These are phyloP conservation scores for Daedaleopsis nitida DNA, from an alignment of 768 basidiomycete genomes.

Conservation along the genomic window DNA sequence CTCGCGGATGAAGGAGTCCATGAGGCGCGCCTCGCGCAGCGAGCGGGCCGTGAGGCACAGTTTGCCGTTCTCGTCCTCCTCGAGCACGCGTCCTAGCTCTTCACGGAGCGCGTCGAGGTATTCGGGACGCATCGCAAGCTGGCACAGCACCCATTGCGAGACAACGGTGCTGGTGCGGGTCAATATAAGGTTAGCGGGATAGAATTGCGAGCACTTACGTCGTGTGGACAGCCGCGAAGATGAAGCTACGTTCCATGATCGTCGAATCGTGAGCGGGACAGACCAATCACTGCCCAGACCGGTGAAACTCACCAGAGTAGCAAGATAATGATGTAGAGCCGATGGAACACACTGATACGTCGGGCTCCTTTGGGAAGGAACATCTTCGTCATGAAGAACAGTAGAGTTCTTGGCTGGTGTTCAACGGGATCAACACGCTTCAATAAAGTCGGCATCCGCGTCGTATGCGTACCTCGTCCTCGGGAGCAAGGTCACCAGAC, in stretches of 20 bases:
- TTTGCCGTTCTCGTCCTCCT: constrained; percentile 25
- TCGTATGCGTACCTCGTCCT: constrained; percentile 11
- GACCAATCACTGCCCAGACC: neutral
- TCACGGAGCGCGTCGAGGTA: constrained; percentile 32
- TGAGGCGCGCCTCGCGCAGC: constrained; percentile 28
- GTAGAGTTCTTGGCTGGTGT: constrained; percentile 17
- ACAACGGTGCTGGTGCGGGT: constrained; percentile 31
- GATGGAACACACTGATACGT: constrained; percentile 16
- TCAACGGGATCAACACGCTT: neutral
- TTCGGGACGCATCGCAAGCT: constrained; percentile 33
- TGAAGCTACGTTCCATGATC: constrained; percentile 25
- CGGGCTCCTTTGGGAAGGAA: constrained; percentile 9
- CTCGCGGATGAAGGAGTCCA: constrained; percentile 40
- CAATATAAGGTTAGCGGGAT: neutral
- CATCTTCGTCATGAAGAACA: constrained; percentile 22
- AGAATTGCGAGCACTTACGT: constrained; percentile 26
- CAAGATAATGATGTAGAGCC: constrained; percentile 29
- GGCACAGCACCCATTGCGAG: constrained; percentile 37
- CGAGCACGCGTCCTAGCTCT: too few relatives aligned
- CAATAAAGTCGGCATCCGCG: too few relatives aligned
- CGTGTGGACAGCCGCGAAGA: constrained; percentile 40
- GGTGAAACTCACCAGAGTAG: constrained; percentile 28
- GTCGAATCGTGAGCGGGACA: neutral
- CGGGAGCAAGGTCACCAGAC: constrained; percentile 7
- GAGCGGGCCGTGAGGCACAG: constrained; percentile 30